Base-by-base conservation (phyloP, 306 rosid genomes). In the Quercus dentata region DNA sequence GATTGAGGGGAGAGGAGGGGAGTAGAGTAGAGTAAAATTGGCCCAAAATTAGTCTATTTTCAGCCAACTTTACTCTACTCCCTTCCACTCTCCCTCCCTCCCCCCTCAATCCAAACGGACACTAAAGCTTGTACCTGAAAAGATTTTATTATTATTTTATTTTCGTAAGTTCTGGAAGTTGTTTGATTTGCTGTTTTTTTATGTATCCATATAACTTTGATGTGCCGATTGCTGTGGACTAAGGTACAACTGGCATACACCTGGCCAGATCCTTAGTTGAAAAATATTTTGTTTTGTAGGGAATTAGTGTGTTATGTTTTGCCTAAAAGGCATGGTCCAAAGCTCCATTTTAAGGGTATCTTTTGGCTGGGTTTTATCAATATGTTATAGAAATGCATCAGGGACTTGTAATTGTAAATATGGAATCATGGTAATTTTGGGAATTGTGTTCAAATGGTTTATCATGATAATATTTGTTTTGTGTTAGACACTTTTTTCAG, bases 401-500 rank as follows among this genome's bases (percentile, higher is more conserved):
- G 51, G 23, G 18, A 15, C 74, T 14, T 57, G 46, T 8, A 41
- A 41, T 41, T 27, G 38, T 44, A 55, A 56, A 31, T 51, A 20
- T 81, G 4, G 52, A 61, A 33, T 10, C 38, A 20, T 65, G 46
- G 31, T 76, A 17, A 55, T 64, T 55, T 61, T 49, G 35, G 33
- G 69, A 49, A n/a, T 46, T 59, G 55, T 58, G 27, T 35, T 30
- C 33, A 18, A 65, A 38, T 70, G 62, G 62, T 55, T 58, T 54
- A n/a, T 77, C 82, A 68, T 35, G 56, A 41, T 54, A 25, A 81
- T 74, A 28, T 65, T 64, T 46, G 55, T 77, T 71, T 33, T 75
- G 19, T 77, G 25, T 79, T 78, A 92, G 97, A 91, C 91, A n/a
- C 87, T 94, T 59, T 91, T 94, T 84, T 91, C 97, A 78, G 98